phyloP scores from a whole-genome alignment of 1,139 yeast genomes.

The Saccharomycopsis hybrid region DNA sequence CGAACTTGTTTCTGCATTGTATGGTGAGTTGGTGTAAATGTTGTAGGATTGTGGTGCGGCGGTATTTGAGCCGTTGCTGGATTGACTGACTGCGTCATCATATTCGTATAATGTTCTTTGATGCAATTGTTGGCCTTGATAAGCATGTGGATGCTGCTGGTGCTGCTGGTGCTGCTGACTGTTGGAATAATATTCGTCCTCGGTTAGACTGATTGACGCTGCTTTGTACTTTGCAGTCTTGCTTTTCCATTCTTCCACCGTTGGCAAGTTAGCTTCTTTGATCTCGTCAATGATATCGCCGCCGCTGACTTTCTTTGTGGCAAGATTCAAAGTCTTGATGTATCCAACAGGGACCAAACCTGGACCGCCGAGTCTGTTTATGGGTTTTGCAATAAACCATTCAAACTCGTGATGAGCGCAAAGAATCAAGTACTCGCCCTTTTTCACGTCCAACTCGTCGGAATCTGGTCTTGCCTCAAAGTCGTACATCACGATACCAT shows the following conservation, averaged over 20 bases:
- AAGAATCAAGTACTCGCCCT: conserved; percentile 84
- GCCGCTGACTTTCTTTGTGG: conserved; percentile 32
- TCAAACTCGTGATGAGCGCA: conserved; percentile 96
- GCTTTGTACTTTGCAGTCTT: conserved; percentile 92
- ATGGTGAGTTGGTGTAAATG: conserved; percentile 6
- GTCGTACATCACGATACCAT: conserved; percentile 69
- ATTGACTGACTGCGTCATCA: conserved; percentile 11
- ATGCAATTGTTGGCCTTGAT: background rate
- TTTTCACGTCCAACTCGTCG: conserved; percentile 77
- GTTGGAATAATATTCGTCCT: conserved; percentile 5
- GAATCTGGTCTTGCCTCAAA: conserved; percentile 78
- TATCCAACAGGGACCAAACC: conserved; percentile 91
- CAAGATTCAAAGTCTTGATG: conserved; percentile 77
- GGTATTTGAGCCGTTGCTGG: background rate
- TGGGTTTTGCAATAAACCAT: conserved; percentile 97
- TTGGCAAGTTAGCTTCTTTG: conserved; percentile 64
- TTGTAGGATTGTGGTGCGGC: conserved; percentile 6
- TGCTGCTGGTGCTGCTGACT: background rate
- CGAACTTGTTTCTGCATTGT: conserved; percentile 7
- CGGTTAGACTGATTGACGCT: conserved; percentile 64
- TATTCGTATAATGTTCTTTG: conserved; percentile 19
- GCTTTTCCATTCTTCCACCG: conserved; percentile 93
- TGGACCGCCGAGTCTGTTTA: conserved; percentile 92
- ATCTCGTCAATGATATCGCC: conserved; percentile 48
- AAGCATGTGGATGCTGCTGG: too few relatives aligned